phyloP scores from a whole-genome alignment of 441 rosid genomes.

The Kokia cookei region DNA sequence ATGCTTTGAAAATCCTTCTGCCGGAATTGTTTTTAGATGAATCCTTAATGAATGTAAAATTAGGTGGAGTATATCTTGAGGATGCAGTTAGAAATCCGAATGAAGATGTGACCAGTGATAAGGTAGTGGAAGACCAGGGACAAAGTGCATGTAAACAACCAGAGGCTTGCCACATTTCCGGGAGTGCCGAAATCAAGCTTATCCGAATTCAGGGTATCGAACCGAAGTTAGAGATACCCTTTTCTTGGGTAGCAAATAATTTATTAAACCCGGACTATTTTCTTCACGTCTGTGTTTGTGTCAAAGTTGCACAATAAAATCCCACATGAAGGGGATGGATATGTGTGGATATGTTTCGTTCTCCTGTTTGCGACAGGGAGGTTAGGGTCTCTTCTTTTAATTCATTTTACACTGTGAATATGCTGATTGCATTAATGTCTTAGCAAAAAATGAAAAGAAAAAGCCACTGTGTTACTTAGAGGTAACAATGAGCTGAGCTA shows the following conservation, averaged over 20 bases:
- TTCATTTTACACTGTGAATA: background rate
- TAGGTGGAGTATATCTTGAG: conserved; percentile 18
- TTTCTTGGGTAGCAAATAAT: conserved; percentile 89
- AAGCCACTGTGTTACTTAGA: background rate
- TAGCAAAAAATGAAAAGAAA: background rate
- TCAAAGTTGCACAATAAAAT: conserved; percentile 32
- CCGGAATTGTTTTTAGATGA: conserved; percentile 39
- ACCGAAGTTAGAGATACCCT: conserved; percentile 76
- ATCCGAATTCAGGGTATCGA: conserved; percentile 86
- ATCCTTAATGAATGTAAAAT: conserved; percentile 13
- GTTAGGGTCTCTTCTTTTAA: background rate
- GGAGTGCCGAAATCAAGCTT: conserved; percentile 51
- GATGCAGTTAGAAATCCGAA: conserved; percentile 23
- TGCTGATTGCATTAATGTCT: background rate
- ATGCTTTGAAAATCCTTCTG: conserved; percentile 59
- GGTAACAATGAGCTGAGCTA: background rate
- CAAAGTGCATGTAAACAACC: conserved; percentile 5
- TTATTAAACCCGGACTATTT: conserved; percentile 81
- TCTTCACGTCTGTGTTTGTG: conserved; percentile 62
- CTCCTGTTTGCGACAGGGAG: background rate
- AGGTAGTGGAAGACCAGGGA: conserved; percentile 17
- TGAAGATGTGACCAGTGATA: conserved; percentile 20
- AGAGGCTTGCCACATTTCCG: conserved; percentile 7
- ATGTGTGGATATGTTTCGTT: background rate
- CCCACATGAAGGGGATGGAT: conserved; percentile 7